phyloP scores from a whole-genome alignment of 345 rosid genomes.

The Aegle marmelos region DNA sequence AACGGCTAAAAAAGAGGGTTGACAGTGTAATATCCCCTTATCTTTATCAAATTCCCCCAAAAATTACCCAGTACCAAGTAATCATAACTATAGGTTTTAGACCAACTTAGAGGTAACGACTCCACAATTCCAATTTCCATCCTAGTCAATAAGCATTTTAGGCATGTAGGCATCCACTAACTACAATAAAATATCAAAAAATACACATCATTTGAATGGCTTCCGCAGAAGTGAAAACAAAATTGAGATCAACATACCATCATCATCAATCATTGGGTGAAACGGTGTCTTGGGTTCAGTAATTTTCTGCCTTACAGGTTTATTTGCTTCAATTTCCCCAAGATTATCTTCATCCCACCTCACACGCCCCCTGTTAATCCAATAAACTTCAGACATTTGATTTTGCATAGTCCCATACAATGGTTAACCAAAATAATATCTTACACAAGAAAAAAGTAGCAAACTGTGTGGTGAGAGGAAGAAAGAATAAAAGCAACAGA shows the following conservation, averaged over 20 bases:
- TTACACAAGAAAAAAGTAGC: not conserved
- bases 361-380: conserved; percentile 59
- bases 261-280: conserved; percentile 90
- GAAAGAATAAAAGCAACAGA: not conserved
- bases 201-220: not conserved
- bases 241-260: conserved; percentile 47
- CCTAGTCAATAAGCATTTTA: not conserved
- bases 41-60: not conserved
- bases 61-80: not conserved
- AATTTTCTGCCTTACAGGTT: conserved; percentile 95
- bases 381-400: conserved; percentile 15
- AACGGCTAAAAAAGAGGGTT: not conserved
- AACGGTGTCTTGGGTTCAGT: conserved; percentile 98
- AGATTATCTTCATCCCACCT: conserved; percentile 87
- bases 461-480: not conserved
- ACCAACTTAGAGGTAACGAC: not conserved
- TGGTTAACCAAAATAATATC: not conserved
- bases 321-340: conserved; percentile 91
- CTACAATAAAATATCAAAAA: not conserved
- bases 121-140: not conserved
- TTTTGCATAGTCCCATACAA: not conserved
- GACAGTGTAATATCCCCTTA: not conserved
- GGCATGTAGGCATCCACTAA: conserved; percentile 2
- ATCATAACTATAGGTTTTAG: not conserved
- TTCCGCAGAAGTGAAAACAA: not conserved